A percentile compares a stretch with the other conserved stretches of the same genome.
These are phyloP conservation scores for Fagus sylvatica DNA, from an alignment of 306 rosid genomes.

Conservation along the genomic window DNA sequence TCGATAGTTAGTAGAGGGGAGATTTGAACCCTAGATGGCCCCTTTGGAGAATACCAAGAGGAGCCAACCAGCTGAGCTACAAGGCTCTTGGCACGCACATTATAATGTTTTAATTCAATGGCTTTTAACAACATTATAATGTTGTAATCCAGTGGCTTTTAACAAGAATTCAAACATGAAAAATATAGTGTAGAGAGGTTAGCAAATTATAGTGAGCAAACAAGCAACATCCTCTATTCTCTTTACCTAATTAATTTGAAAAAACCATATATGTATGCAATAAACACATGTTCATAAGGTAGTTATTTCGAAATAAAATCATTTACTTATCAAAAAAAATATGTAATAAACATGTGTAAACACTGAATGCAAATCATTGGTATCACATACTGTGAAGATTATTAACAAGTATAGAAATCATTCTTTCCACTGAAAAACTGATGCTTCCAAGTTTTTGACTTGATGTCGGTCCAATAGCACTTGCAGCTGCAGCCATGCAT, in stretches of 20 bases:
- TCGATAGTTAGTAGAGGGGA: too few relatives aligned
- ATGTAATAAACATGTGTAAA: constrained; percentile 1
- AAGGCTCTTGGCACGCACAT: not conserved
- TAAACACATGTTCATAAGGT: too few relatives aligned
- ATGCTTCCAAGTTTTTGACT: constrained; percentile 88
- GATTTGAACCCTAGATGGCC: too few relatives aligned
- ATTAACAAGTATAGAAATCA: constrained; percentile 89
- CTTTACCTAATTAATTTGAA: not conserved
- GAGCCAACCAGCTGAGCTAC: too few relatives aligned
- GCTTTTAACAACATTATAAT: not conserved
- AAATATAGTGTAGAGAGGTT: constrained; percentile 2
- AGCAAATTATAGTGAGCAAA: constrained; percentile 7
- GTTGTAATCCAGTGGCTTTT: not conserved
- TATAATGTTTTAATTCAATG: not conserved
- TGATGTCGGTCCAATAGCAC: constrained; percentile 59
- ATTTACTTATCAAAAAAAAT: too few relatives aligned
- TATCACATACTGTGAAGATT: constrained; percentile 85
- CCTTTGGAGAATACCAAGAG: too few relatives aligned
- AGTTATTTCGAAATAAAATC: too few relatives aligned
- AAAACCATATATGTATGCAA: not conserved
- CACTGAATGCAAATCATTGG: constrained; percentile 25
- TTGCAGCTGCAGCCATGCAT: constrained; percentile 61
- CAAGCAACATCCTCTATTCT: constrained; percentile 15
- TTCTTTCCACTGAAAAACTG: constrained; percentile 90
- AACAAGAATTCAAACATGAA: constrained; percentile 23